Evolutionary conservation across 2,329 filamentous ascomycete genomes (phyloP), one percentile per base, ranked within the genome.

Genomic region (Curvularia sp.): DNA sequence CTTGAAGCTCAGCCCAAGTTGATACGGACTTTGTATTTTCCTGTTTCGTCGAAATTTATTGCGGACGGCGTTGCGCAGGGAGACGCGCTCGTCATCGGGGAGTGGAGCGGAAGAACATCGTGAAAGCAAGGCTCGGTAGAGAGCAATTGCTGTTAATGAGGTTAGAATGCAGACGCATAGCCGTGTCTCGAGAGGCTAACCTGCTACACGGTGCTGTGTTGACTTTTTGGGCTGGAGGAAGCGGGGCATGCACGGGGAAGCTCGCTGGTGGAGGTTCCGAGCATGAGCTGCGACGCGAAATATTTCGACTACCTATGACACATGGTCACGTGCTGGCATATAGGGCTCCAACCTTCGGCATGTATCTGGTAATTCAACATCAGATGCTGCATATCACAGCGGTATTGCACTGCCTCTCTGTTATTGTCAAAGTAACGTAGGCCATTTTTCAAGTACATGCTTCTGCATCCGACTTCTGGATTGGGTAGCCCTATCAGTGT

Each of bases 101-200:
- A 91, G 77, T 1, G 83, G 78, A 33, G 89, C 77, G 41, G 76
- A 79, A 30, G 79, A 75, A 58, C 82, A 86, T 76, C 86, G 83
- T 61, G 82, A 82, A 52, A 92, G 78, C 55, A 94, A 85, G 35
- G 89, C 87, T 62, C 88, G 85, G 78, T 89, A 93, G 49, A 94
- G 86, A 50, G 90, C 88, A 62, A 91, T 83, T 71, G 86, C 88
- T 89, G 55, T 5, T 1, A 4, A 39, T 10, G 33, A 18, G 24
- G 59, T 61, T 38, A 58, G 55, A n/a, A 9, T 22, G 10, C 18
- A 26, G 33, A 4, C 65, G 56, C 33, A 53, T 30, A 33, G 49
- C 10, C 5, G 41, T n/a, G 15, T 22, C 30, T 31, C 18, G n/a
- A 10, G 18, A 56, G 10, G 72, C 63, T 72, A 18, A 84, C 82